Base-by-base conservation (phyloP, 345 rosid genomes). In the Eucalyptus pauciflora region DNA sequence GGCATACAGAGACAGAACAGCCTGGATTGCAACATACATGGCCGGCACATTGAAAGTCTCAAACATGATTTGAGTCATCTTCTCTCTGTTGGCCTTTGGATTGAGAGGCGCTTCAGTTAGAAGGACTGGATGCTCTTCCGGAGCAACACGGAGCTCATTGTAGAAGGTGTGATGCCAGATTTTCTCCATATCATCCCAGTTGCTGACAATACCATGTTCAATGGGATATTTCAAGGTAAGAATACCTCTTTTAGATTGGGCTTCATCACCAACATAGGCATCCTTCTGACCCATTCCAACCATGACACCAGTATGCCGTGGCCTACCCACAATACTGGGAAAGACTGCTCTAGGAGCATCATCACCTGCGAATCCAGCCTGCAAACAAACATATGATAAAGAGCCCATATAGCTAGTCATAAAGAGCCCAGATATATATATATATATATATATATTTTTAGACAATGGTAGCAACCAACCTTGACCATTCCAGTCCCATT, bases 121-220 rank as follows among this genome's bases (percentile, higher is more conserved):
- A 81, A 94, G 95, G 49, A 94, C 96, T 0, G 96, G 96, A 87
- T 94, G 96, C 89, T 94, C 96, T 86, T 94, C 96, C 0, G 96
- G 95, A 15, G 96, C 96, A 89, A 94, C 96, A 92, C 96, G 96
- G 41, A 94, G 96, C 93, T 94, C 96, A 87, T 94, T 94, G 93
- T 95, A 95, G 94, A 95, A 95, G 10, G 96, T 95, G 92, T 95
- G 96, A 91, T 95, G 96, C 96, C 96, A 95, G 90, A 95, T 95
- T 94, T 95, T 95, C 86, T 95, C 97, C 97, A 95, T 95, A 88
- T 95, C 97, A 81, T 95, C 97, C 97, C 97, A 95, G 89, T 95
- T 95, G 93, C 97, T 95, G 27, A 95, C 97, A 50, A 95, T 95
- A 86, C 97, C 97, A 33, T 95, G 97, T 88, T 95, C 97, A 51